Percentiles rank a stretch among this genome's conserved stretches.
phyloP scores from a whole-genome alignment of 495 filamentous ascomycete genomes.

The Jackrogersella minutella region DNA sequence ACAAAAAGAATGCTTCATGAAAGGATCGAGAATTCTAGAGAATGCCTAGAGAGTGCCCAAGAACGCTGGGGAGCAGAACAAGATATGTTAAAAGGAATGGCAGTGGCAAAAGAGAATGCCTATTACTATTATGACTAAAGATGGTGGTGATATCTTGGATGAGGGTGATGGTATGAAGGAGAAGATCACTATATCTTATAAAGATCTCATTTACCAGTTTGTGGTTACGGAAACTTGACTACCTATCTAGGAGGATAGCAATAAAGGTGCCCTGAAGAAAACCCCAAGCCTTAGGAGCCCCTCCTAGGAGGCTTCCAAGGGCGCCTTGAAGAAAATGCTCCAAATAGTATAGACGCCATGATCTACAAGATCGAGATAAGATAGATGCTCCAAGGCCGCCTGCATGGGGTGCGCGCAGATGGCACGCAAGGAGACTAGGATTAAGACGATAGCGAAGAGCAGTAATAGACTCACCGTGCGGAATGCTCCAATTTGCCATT shows the following conservation, averaged over 20 bases:
- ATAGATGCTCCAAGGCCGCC: constrained; percentile 24
- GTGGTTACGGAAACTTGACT: not conserved
- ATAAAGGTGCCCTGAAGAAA: constrained; percentile 30
- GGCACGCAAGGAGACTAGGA: constrained; percentile 55
- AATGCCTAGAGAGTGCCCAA: constrained; percentile 42
- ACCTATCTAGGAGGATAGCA: constrained; percentile 29
- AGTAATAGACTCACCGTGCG: constrained; percentile 38
- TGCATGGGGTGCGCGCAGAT: constrained; percentile 32
- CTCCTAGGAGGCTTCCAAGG: constrained; percentile 39
- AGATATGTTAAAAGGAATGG: constrained; percentile 50
- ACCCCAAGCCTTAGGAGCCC: constrained; percentile 31
- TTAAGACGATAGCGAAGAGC: constrained; percentile 31
- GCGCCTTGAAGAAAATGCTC: constrained; percentile 39
- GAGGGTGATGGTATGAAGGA: constrained; percentile 43
- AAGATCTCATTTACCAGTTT: constrained; percentile 21
- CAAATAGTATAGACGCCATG: constrained; percentile 39
- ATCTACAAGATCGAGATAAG: constrained; percentile 25
- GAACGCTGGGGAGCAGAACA: constrained; percentile 47
- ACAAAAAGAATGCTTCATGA: constrained; percentile 46
- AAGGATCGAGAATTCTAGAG: constrained; percentile 43
- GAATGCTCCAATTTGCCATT: constrained; percentile 45
- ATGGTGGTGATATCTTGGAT: constrained; percentile 29
- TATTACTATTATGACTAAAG: constrained; percentile 42
- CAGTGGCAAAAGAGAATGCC: constrained; percentile 44
- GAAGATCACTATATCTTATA: constrained; percentile 48